Evolutionary conservation across 2,329 filamentous ascomycete species (phyloP), one percentile per base, ranked within the genome.

Genomic region (Hypoxylon rubiginosum): DNA sequence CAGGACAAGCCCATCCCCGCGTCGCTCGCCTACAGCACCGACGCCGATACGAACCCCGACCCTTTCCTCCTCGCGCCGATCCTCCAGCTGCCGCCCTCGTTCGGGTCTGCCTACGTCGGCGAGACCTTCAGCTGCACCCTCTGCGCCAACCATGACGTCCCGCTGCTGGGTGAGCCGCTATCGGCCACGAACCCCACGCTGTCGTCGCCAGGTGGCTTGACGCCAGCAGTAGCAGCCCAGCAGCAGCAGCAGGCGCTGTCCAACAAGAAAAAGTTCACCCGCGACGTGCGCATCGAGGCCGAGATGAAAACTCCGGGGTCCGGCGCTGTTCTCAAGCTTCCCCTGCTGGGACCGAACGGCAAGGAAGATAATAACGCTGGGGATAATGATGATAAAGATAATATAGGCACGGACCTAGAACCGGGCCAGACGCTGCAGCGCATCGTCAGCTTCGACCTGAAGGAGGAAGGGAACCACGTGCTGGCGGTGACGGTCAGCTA

Each of bases 91-190:
- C 95, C 96, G 9, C 91, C 94, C 15, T 91, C 93, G 0, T 98
- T 99, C 78, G 95, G 94, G 48, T 95, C 93, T 11, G 94, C 95
- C 8, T 97, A 97, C 78, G 95, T 98, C 19, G 96, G 96, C 73
- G 94, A 98, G 82, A 93, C 91, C 0, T 98, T 99, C 80, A 91
- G 91, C 69, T 99, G 96, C 80, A 97, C 95, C 1, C 85, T 98
- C 21, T 97, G 94, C 81, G 94, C 92, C n/a, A 97, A 97, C 82
- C 95, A 97, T 77, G 95, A 98, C 81, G 65, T 81, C 81, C 49
- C 74, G 9, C 75, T 73, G 21, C 64, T 71, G 0, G 62, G 57
- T 13, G 64, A 69, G 53, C 4, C 39, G 48, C 67, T 10, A 28
- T 67, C 15, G 48, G 3, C 36, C 36, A 26, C 53, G n/a, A 32